Base-by-base conservation (phyloP, 2,329 filamentous ascomycete genomes). In the Cladobotryum mycophilum region DNA sequence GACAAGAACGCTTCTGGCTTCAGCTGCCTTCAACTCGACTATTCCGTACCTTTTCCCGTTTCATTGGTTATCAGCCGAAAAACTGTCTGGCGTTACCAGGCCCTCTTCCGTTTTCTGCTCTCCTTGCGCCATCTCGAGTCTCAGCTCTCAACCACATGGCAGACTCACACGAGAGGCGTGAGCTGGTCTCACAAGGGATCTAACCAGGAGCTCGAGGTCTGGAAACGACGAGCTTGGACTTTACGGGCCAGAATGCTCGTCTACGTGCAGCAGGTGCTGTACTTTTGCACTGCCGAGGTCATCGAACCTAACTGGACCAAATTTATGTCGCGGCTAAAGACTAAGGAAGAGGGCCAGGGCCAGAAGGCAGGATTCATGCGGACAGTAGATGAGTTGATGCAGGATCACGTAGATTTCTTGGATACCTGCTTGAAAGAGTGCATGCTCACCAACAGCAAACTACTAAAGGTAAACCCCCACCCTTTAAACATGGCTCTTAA, bases 361-460 rank as follows among this genome's bases (percentile, higher is more conserved):
- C 60, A 67, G 35, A 52, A 53, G n/a, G 51, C 64, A 12, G 65
- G 66, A 1, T 64, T 70, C 6, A 74, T 73, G 38, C 71, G 90
- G 36, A 99, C 93, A 0, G 93, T 99, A 1, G 93, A 99, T 63
- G 90, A 97, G 71, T 72, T 99, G 64, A 99, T 99, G 93, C 89
- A 97, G 71, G 91, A 97, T 64, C 93, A 99, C 70, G 91, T 99
- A 53, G 93, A 97, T 70, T 99, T 99, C 67, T 73, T 99, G 44
- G 93, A 96, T 61, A 97, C 93, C 4, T 99, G 93, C 67, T 76
- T 99, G 61, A 99, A 97, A 71, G 93, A 97, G 71, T 97, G 93
- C 74, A 97, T 97, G 90, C 78, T 99, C 57, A 99, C 93, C 17
- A 96, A 99, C 67, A 89, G 89, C 64, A 96, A 96, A 72, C 78